phyloP scores from a whole-genome alignment of 441 rosid species.

The Euphorbia schlechtendalii region DNA sequence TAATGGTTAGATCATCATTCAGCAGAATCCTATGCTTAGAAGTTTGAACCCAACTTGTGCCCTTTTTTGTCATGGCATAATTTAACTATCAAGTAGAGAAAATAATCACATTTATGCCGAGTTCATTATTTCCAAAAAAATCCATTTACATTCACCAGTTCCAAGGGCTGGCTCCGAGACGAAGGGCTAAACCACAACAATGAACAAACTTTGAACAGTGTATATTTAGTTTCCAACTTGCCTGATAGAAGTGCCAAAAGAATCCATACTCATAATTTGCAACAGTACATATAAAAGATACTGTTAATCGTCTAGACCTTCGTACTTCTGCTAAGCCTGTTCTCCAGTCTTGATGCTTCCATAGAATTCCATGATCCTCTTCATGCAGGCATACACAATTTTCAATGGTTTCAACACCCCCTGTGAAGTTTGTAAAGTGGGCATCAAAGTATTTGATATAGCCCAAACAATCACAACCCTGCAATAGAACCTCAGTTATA shows the following conservation, averaged over 20 bases:
- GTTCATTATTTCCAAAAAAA: not conserved
- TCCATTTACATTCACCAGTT: not conserved
- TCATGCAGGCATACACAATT: constrained; percentile 90
- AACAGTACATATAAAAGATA: constrained; percentile 70
- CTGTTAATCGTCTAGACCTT: constrained; percentile 76
- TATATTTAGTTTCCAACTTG: constrained; percentile 21
- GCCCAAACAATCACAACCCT: constrained; percentile 95
- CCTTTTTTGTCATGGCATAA: not conserved
- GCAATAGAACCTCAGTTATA: constrained; percentile 13
- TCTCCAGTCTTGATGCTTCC: constrained; percentile 99
- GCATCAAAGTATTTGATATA: constrained; percentile 84
- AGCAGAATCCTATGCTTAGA: not conserved
- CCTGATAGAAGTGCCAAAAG: constrained; percentile 95
- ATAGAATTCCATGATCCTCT: constrained; percentile 85
- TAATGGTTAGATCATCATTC: constrained; percentile 4
- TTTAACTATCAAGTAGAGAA: not conserved
- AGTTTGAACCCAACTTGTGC: not conserved
- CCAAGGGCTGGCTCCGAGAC: not conserved
- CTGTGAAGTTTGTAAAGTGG: constrained; percentile 81
- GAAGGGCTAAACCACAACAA: not conserved
- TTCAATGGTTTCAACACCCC: constrained; percentile 86
- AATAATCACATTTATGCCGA: not conserved
- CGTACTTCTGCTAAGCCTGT: constrained; percentile 90
- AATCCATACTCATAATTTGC: constrained; percentile 92
- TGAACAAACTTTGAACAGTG: not conserved